These are phyloP conservation scores for Neurospora terricola DNA, from an alignment of 495 filamentous ascomycete species.

Conservation along the genomic window DNA sequence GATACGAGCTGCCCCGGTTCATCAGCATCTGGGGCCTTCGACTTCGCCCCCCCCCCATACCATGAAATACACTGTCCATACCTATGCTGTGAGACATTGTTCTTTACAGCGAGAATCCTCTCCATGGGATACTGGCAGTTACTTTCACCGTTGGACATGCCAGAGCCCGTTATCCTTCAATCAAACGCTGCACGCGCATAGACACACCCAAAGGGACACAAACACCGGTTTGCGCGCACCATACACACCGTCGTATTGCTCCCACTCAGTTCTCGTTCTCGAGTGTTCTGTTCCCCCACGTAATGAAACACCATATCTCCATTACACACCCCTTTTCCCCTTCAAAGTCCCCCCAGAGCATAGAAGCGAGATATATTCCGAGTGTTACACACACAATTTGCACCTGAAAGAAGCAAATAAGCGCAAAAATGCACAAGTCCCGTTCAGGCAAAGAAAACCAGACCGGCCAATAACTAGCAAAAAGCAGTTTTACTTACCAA, in stretches of 20 bases:
- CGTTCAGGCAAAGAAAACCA: not conserved
- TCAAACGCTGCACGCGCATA: not conserved
- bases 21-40: not conserved
- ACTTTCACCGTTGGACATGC: not conserved
- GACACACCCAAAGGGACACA: not conserved
- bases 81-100: not conserved
- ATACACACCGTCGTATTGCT: slow-evolving; percentile 2
- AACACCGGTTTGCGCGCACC: slow-evolving; percentile 1
- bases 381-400: not conserved
- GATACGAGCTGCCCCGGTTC: not conserved
- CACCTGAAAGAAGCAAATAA: not conserved
- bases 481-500: not conserved
- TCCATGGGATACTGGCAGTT: not conserved
- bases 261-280: not conserved
- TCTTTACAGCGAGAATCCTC: not conserved
- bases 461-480: not conserved
- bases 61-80: not conserved
- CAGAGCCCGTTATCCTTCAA: not conserved
- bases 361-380: not conserved
- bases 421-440: not conserved
- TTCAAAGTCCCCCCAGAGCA: not conserved
- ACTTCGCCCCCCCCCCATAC: not conserved
- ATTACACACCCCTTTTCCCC: slow-evolving; percentile 5
- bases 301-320: slow-evolving; percentile 11
- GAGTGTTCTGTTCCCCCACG: slow-evolving; percentile 14